phyloP scores from a whole-genome alignment of 2,329 filamentous ascomycete species.

The Lachnellula hyalina region DNA sequence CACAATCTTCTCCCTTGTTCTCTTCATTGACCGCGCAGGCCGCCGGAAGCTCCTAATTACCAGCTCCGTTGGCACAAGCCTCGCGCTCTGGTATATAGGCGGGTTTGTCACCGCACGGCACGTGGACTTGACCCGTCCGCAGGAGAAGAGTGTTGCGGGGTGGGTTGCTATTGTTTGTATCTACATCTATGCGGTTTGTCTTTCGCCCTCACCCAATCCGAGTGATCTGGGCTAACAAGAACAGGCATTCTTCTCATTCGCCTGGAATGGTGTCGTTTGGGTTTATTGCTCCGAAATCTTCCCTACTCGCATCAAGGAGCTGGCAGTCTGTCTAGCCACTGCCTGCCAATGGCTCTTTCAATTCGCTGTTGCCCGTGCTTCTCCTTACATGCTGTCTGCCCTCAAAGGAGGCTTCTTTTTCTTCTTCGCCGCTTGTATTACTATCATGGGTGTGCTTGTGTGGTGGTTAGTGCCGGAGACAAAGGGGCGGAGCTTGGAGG shows the following conservation, averaged over 20 bases:
- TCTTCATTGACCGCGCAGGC: conserved; percentile 60
- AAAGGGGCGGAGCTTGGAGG: conserved; percentile 59
- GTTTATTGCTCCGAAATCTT: conserved; percentile 74
- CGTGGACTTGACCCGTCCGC: conserved; percentile 46
- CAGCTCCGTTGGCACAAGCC: conserved; percentile 56
- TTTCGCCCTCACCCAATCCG: background rate
- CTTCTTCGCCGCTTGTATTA: conserved; percentile 61
- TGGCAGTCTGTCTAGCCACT: conserved; percentile 67
- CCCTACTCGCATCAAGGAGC: conserved; percentile 60
- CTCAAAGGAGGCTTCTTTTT: conserved; percentile 63
- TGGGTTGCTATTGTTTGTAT: conserved; percentile 59
- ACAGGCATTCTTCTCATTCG: conserved; percentile 60
- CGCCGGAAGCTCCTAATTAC: conserved; percentile 59
- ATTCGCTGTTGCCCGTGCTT: conserved; percentile 64
- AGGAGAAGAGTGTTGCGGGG: conserved; percentile 28
- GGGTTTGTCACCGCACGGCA: conserved; percentile 35
- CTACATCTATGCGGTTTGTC: conserved; percentile 58
- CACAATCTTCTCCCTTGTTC: conserved; percentile 65
- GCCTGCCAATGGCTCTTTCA: conserved; percentile 66
- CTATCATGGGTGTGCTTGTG: conserved; percentile 52
- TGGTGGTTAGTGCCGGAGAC: conserved; percentile 62
- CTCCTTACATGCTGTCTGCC: conserved; percentile 55
- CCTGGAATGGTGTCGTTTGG: conserved; percentile 72
- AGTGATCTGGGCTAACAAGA: background rate
- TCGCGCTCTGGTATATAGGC: conserved; percentile 62